A percentile compares a stretch with the other conserved stretches of the same genome.
Conservation (phyloP, 75 land plant species). For the Pseudotsuga menziesii region DNA sequence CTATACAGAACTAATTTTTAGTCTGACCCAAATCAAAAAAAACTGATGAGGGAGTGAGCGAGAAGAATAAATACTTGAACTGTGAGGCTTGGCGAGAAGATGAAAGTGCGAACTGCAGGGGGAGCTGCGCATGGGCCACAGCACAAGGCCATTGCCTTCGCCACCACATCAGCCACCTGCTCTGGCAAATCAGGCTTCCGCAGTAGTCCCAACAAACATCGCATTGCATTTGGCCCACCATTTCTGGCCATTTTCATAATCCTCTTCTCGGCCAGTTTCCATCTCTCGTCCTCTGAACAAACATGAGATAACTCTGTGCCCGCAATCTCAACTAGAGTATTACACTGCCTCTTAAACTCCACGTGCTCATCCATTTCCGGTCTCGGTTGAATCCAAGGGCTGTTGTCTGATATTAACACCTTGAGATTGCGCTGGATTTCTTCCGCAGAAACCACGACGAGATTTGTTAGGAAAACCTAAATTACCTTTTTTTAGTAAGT, state of each 20-base stretch:
- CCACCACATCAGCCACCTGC: conserved; percentile 12
- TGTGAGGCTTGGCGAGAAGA: conserved; percentile 13
- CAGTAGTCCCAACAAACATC: conserved; percentile 7
- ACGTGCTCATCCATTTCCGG: no score
- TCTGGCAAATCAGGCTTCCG: conserved; percentile 11
- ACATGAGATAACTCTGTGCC: not conserved
- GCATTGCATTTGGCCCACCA: not conserved
- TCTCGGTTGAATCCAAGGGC: no score
- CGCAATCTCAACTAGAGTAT: conserved; percentile 3
- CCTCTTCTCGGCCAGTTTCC: conserved; percentile 1
- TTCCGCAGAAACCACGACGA: no score
- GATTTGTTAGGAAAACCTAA: no score
- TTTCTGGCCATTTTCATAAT: conserved; percentile 8
- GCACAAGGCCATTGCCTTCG: conserved; percentile 17
- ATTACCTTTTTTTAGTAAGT: no score
- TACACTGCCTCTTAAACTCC: not conserved
- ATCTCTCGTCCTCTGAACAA: not conserved
- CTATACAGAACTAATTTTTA: no score
- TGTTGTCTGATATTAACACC: no score
- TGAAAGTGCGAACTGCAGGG: conserved; percentile 9
- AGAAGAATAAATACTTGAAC: conserved; percentile 8
- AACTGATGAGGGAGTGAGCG: not conserved
- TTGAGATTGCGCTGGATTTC: no score
- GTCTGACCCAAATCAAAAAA: not conserved
- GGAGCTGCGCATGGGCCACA: conserved; percentile 18